Evolutionary conservation across 495 filamentous ascomycete species (phyloP).

Genomic region (Neurospora sp.): DNA sequence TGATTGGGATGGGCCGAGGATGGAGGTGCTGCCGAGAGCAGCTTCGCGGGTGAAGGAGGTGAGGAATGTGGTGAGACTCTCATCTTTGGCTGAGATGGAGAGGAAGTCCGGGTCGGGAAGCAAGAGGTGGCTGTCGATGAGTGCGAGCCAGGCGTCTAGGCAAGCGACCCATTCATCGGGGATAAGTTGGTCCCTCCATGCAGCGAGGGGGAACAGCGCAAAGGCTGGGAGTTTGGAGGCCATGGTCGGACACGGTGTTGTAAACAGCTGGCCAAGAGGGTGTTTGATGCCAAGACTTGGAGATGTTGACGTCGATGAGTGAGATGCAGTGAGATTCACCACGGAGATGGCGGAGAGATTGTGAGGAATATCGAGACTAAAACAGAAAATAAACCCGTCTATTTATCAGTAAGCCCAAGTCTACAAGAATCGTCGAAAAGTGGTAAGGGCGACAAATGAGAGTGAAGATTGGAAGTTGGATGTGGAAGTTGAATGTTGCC

Average conservation of each 20-base stretch:
- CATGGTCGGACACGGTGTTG: conserved; percentile 2
- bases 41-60: conserved; percentile 48
- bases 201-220: conserved; percentile 62
- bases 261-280: background rate
- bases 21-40: conserved; percentile 27
- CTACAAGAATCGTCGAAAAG: background rate
- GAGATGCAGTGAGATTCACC: background rate
- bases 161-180: conserved; percentile 69
- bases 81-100: conserved; percentile 38
- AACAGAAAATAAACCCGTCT: background rate
- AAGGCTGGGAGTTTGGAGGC: conserved; percentile 47
- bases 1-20: conserved; percentile 34
- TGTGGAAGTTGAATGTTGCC: background rate
- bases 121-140: conserved; percentile 53
- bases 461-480: background rate
- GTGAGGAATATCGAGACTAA: background rate
- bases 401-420: background rate
- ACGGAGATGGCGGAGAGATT: background rate
- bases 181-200: conserved; percentile 52
- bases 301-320: background rate
- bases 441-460: background rate
- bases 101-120: conserved; percentile 44
- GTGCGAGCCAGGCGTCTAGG: conserved; percentile 63
- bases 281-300: background rate
- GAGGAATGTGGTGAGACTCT: conserved; percentile 49